A percentile compares a stretch with the other conserved stretches of the same genome.
Evolutionary conservation across 1,284 basidiomycete species (phyloP).

Genomic region (Moniliophthora roreri): DNA sequence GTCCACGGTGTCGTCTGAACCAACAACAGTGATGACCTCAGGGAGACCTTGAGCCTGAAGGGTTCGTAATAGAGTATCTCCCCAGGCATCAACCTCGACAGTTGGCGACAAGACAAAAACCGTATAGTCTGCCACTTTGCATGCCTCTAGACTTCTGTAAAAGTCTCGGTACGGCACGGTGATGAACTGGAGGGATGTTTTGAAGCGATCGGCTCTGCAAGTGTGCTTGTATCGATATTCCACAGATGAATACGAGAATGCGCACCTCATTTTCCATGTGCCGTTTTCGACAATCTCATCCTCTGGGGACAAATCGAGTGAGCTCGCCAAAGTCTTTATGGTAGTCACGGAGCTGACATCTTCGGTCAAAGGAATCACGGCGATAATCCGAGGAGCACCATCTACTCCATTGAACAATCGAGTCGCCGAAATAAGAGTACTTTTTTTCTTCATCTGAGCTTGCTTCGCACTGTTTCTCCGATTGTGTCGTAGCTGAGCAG

Average conservation of each 20-base stretch:
- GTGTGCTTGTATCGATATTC: neutral
- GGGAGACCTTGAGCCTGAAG: conserved; percentile 83
- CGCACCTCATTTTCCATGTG: conserved; percentile 68
- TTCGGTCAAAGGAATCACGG: conserved; percentile 73
- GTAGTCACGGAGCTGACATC: conserved; percentile 60
- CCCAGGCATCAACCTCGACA: conserved; percentile 83
- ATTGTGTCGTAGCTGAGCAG: conserved; percentile 65
- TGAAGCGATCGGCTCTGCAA: conserved; percentile 79
- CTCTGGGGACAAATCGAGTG: conserved; percentile 52
- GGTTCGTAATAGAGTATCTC: conserved; percentile 88
- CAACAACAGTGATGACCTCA: conserved; percentile 66
- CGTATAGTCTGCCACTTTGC: conserved; percentile 90
- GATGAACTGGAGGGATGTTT: conserved; percentile 86
- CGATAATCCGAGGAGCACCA: conserved; percentile 79
- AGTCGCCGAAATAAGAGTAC: conserved; percentile 65
- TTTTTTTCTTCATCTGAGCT: conserved; percentile 69
- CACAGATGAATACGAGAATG: conserved; percentile 10
- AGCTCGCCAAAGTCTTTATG: conserved; percentile 61
- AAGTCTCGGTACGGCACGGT: conserved; percentile 70
- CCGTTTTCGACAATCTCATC: conserved; percentile 53
- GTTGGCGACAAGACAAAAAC: conserved; percentile 81
- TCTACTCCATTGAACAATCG: conserved; percentile 77
- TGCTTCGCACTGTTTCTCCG: conserved; percentile 82
- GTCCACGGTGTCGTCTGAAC: conserved; percentile 46
- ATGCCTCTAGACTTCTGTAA: conserved; percentile 84